These are phyloP conservation scores for Monosporascus sp. DNA, from an alignment of 2,329 filamentous ascomycete genomes.

Conservation along the genomic window DNA sequence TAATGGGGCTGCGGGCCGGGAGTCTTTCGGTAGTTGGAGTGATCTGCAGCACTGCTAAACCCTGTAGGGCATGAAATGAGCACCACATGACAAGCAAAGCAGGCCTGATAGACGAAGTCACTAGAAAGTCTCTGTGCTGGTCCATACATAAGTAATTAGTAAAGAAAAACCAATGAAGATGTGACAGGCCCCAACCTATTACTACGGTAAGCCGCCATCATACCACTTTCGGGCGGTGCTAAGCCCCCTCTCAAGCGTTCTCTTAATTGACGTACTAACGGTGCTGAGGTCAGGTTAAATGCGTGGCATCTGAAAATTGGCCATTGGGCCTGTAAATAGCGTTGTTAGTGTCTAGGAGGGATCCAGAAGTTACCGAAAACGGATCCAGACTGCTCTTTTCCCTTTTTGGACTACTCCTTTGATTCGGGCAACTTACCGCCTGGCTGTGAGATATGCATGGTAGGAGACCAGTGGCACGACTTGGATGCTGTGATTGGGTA, in stretches of 20 bases:
- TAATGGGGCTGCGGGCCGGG: background rate
- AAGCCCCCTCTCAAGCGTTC: background rate
- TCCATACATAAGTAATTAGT: background rate
- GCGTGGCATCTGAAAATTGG: background rate
- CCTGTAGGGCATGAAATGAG: background rate
- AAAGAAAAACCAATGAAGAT: background rate
- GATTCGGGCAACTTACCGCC: background rate
- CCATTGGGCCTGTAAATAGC: background rate
- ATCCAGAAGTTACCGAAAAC: background rate
- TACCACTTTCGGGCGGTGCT: background rate
- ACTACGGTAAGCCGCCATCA: background rate
- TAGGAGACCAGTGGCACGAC: background rate
- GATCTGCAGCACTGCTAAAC: background rate
- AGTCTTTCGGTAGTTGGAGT: background rate
- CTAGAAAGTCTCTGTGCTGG: background rate
- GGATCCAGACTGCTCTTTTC: background rate
- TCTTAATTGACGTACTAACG: background rate
- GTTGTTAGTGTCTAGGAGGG: background rate
- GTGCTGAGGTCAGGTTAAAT: background rate
- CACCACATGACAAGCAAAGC: background rate
- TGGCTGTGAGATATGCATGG: background rate
- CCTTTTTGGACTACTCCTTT: background rate
- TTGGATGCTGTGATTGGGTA: background rate
- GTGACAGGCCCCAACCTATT: background rate
- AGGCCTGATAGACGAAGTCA: background rate